These are phyloP conservation scores for Mycena alexandri DNA, from an alignment of 768 basidiomycete genomes.

Conservation along the genomic window DNA sequence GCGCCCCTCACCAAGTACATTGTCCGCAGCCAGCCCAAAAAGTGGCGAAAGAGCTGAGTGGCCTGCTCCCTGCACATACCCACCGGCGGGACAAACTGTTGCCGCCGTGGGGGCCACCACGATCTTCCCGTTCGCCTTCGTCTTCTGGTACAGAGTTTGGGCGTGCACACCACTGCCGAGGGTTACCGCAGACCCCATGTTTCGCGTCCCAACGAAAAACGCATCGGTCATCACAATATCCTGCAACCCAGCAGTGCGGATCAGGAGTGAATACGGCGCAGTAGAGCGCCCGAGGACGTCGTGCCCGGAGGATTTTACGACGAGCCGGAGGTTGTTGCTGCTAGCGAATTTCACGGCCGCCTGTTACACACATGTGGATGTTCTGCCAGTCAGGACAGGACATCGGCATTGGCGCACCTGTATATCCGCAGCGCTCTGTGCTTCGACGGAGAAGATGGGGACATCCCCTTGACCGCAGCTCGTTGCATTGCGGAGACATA, in stretches of 20 bases:
- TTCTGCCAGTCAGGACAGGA: background rate
- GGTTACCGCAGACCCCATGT: conserved; percentile 45
- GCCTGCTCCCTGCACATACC: conserved; percentile 50
- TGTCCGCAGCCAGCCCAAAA: conserved; percentile 32
- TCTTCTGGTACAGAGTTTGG: conserved; percentile 40
- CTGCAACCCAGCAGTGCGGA: conserved; percentile 49
- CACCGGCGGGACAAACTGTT: conserved; percentile 44
- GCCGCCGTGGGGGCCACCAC: conserved; percentile 45
- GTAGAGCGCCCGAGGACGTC: conserved; percentile 53
- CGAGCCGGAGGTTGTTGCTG: conserved; percentile 5
- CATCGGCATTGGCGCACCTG: conserved; percentile 38
- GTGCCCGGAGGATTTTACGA: conserved; percentile 50
- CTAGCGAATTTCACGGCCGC: conserved; percentile 38
- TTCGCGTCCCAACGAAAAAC: conserved; percentile 30
- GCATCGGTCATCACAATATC: conserved; percentile 42
- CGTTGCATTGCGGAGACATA: conserved; percentile 41
- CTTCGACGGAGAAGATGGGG: conserved; percentile 46
- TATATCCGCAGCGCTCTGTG: conserved; percentile 45
- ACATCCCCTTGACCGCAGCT: conserved; percentile 49
- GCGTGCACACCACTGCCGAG: conserved; percentile 46
- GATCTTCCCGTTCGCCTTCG: conserved; percentile 42
- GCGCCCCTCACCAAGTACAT: conserved; percentile 28
- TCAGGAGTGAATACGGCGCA: conserved; percentile 46
- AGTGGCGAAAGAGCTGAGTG: conserved; percentile 47
- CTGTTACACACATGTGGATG: conserved; percentile 31